Evolutionary conservation across 2,329 filamentous ascomycete species (phyloP).

Genomic region (Colletotrichum sublineola): DNA sequence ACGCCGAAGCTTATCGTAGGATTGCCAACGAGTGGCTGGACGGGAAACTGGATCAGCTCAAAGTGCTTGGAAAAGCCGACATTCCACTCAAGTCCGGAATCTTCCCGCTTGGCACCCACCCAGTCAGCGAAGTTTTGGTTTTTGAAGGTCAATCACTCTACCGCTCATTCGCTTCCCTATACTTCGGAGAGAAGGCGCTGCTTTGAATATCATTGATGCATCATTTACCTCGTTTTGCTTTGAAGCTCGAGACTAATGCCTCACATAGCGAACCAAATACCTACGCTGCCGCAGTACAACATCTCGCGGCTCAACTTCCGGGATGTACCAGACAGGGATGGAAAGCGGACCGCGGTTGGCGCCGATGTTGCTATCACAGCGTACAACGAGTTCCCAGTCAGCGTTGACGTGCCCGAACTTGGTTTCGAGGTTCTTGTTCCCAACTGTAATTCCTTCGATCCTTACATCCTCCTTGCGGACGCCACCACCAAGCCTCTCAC

Average conservation of each 20-base stretch:
- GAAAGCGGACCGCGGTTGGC: slow-evolving; percentile 75
- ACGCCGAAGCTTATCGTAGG: slow-evolving; percentile 80
- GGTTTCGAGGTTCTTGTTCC: slow-evolving; percentile 88
- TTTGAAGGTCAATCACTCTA: slow-evolving; percentile 88
- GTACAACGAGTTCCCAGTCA: slow-evolving; percentile 83
- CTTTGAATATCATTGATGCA: slow-evolving; percentile 44
- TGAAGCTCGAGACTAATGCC: slow-evolving; percentile 39
- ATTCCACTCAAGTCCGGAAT: slow-evolving; percentile 84
- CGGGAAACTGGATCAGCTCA: slow-evolving; percentile 79
- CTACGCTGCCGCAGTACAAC: slow-evolving; percentile 83
- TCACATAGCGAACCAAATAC: slow-evolving; percentile 75
- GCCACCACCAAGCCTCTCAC: slow-evolving; percentile 77
- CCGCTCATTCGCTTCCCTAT: slow-evolving; percentile 71
- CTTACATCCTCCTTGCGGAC: slow-evolving; percentile 83
- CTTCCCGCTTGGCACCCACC: slow-evolving; percentile 82
- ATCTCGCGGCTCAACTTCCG: slow-evolving; percentile 84
- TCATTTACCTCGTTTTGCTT: slow-evolving; percentile 28
- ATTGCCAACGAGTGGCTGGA: slow-evolving; percentile 92
- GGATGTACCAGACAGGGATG: slow-evolving; percentile 70
- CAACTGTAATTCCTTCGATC: slow-evolving; percentile 79
- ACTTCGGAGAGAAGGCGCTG: slow-evolving; percentile 70
- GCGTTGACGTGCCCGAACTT: slow-evolving; percentile 81
- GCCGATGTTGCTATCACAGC: slow-evolving; percentile 82
- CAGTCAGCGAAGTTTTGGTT: slow-evolving; percentile 78
- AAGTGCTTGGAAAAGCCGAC: slow-evolving; percentile 79